Percentiles rank a stretch among this genome's conserved stretches.
Conservation (phyloP, 352 stramenopile genomes). For the Phytophthora pseudosyringae region DNA sequence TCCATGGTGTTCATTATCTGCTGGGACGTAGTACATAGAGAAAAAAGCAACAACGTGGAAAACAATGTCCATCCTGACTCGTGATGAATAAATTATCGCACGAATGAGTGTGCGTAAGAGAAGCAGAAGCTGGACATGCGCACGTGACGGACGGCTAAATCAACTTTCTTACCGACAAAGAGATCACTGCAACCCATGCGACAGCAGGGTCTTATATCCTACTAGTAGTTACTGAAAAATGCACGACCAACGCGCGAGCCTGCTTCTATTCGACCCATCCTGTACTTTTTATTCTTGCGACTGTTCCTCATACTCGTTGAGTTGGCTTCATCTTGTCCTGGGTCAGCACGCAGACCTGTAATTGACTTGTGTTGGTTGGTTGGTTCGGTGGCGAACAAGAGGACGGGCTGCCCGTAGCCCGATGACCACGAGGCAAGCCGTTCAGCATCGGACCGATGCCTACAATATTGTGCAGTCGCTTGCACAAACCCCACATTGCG, state of each 20-base stretch:
- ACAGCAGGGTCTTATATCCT: constrained; percentile 20
- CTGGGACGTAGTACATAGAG: constrained; percentile 30
- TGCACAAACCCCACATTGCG: constrained; percentile 68
- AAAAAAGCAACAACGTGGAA: constrained; percentile 12
- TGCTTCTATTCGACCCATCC: constrained; percentile 40
- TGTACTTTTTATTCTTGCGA: constrained; percentile 18
- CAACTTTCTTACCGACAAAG: constrained; percentile 4
- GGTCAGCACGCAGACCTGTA: constrained; percentile 25
- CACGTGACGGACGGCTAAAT: not conserved
- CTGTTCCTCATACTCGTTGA: constrained; percentile 20
- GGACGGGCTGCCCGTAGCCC: constrained; percentile 14
- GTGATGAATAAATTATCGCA: constrained; percentile 32
- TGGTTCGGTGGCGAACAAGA: constrained; percentile 18
- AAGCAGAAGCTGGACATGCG: constrained; percentile 1
- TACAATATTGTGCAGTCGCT: constrained; percentile 70
- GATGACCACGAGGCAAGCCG: constrained; percentile 33
- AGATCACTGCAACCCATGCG: not conserved
- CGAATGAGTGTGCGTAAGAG: too few relatives aligned
- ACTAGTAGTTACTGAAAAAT: constrained; percentile 18
- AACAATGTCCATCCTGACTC: constrained; percentile 12
- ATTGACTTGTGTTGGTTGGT: constrained; percentile 22
- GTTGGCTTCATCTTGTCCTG: constrained; percentile 16
- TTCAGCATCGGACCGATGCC: constrained; percentile 11
- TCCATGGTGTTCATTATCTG: constrained; percentile 8
- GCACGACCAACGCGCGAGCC: constrained; percentile 20